Percentiles rank a stretch among this genome's conserved stretches.
phyloP scores from a whole-genome alignment of 2,329 filamentous ascomycete species.

The Xylaria sp. region DNA sequence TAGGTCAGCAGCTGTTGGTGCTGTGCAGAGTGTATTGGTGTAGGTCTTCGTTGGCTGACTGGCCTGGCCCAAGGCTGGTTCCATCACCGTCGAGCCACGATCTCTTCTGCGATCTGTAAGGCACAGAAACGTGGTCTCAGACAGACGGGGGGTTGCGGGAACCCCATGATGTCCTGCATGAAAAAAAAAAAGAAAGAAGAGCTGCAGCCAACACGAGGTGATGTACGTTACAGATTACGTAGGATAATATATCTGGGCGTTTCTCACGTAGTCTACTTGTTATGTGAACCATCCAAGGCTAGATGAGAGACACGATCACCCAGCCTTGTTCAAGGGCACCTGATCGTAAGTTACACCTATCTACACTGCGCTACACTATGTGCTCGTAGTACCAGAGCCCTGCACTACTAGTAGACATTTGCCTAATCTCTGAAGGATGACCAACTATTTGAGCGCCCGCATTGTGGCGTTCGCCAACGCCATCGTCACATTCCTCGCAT shows the following conservation, averaged over 20 bases:
- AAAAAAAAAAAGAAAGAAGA: constrained; percentile 14
- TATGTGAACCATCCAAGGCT: not conserved
- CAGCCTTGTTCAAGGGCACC: not conserved
- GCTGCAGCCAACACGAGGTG: not conserved
- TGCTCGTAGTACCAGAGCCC: not conserved
- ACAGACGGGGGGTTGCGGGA: constrained; percentile 15
- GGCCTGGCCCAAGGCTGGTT: constrained; percentile 14
- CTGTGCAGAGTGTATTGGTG: not conserved
- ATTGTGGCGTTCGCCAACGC: constrained; percentile 29
- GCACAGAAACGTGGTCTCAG: constrained; percentile 34
- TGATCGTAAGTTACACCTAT: not conserved
- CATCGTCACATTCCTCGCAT: constrained; percentile 4
- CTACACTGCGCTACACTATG: not conserved
- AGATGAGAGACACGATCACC: not conserved
- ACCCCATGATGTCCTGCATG: constrained; percentile 4
- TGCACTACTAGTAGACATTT: not conserved
- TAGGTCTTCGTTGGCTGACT: constrained; percentile 2
- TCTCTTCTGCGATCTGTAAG: constrained; percentile 29
- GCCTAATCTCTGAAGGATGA: constrained; percentile 12
- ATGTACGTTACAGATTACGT: not conserved
- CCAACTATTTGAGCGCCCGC: constrained; percentile 23
- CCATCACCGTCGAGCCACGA: constrained; percentile 8
- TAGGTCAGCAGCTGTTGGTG: not conserved
- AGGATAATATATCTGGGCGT: no score
- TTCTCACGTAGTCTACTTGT: not conserved